A percentile compares a stretch with the other conserved stretches of the same genome.
Conservation (phyloP, 2,329 filamentous ascomycete species). For the Fusarium keratoplasticum region DNA sequence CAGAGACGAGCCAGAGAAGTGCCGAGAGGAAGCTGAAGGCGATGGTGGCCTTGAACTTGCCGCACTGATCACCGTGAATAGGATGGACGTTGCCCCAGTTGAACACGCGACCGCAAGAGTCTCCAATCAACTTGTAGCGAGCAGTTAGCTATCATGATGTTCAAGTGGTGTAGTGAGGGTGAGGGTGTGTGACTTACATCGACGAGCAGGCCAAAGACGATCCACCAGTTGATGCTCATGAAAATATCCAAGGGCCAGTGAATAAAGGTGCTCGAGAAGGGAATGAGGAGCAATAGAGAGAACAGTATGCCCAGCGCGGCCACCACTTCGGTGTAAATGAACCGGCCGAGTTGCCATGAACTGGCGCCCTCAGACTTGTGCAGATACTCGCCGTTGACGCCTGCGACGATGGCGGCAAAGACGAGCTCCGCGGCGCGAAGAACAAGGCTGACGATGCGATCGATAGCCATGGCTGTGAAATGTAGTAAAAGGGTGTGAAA, state of each 20-base stretch:
- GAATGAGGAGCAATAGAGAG: constrained; percentile 78
- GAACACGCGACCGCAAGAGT: constrained; percentile 68
- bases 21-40: constrained; percentile 80
- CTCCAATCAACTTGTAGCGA: constrained; percentile 52
- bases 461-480: constrained; percentile 50
- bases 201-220: constrained; percentile 74
- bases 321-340: constrained; percentile 81
- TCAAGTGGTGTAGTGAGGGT: background rate
- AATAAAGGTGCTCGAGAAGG: constrained; percentile 74
- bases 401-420: constrained; percentile 79
- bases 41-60: constrained; percentile 76
- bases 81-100: constrained; percentile 68
- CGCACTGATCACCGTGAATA: constrained; percentile 63
- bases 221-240: constrained; percentile 77
- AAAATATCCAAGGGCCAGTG: constrained; percentile 79
- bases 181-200: constrained; percentile 58
- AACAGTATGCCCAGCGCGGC: constrained; percentile 76
- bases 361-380: constrained; percentile 59
- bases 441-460: constrained; percentile 54
- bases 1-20: constrained; percentile 76
- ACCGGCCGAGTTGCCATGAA: constrained; percentile 68
- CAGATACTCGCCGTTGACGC: constrained; percentile 75
- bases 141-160: constrained; percentile 16
- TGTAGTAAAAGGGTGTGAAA: background rate
- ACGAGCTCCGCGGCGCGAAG: constrained; percentile 66